Base-by-base conservation (phyloP, 306 rosid genomes). In the Rubus parviflorus region DNA sequence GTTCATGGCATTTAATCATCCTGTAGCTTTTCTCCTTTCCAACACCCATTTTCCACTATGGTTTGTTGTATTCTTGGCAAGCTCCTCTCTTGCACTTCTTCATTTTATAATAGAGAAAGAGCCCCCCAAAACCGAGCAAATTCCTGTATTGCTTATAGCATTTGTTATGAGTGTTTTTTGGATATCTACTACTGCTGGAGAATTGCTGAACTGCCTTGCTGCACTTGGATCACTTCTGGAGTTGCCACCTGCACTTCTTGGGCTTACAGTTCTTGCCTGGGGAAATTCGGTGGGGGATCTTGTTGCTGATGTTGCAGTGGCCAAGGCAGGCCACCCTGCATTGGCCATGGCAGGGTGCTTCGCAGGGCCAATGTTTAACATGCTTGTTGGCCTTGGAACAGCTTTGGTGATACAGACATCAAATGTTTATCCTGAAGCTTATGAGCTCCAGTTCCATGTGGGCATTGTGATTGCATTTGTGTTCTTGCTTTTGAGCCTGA, bases 261-360 rank as follows among this genome's bases (percentile, higher is more conserved):
- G 99, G 74, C 96, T 92, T 17, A 95, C 97, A 0, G 99, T 95
- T 53, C 96, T 95, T 77, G 99, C 99, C 25, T 95, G 97, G 99
- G 99, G 99, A 57, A 95, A 95, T 72, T 95, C 97, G 2, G 97
- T 92, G 63, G 97, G 99, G 76, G 97, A 95, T 83, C 97, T 95
- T 22, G 97, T 90, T 56, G 99, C 99, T 15, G 97, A 95, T 80
- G 97, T 95, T 49, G 96, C 97, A 7, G 84, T 92, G 67, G 97
- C 99, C 53, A 95, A 92, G 87, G 96, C 99, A 9, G 97, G 97
- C 74, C 97, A 95, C 83, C 99, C 99, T 0, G 93, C 89, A 20
- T 85, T 95, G 93, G 99, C 99, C 73, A 87, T 95, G 99, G 99
- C 99, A 2, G 97, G 97, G 14, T 95, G 97, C 85, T 95, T 95